These are phyloP conservation scores for Ustulina deusta DNA, from an alignment of 2,329 filamentous ascomycete genomes.

Conservation along the genomic window DNA sequence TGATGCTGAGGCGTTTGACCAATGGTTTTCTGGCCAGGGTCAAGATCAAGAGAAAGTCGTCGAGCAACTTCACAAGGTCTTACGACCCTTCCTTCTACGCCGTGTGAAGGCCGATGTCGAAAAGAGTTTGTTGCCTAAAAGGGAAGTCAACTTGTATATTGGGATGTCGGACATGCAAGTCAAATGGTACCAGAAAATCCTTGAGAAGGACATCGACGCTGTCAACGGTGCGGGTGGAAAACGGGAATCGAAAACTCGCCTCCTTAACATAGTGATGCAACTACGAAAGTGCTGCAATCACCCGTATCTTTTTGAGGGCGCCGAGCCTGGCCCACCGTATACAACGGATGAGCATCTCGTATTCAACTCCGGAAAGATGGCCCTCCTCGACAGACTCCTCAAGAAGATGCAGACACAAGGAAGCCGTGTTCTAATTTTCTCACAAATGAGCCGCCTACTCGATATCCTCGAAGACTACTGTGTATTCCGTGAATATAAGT, in stretches of 20 bases:
- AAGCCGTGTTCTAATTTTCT: constrained; percentile 98
- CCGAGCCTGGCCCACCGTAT: constrained; percentile 95
- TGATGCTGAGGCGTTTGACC: constrained; percentile 94
- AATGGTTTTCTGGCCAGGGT: constrained; percentile 95
- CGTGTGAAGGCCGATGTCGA: constrained; percentile 98
- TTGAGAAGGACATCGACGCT: constrained; percentile 98
- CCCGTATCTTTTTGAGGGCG: constrained; percentile 96
- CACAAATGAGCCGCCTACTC: constrained; percentile 96
- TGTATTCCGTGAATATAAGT: constrained; percentile 93
- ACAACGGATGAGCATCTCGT: constrained; percentile 97
- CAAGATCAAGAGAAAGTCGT: constrained; percentile 95
- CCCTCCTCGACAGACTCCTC: constrained; percentile 92
- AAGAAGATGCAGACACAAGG: constrained; percentile 85
- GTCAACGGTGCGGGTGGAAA: constrained; percentile 97
- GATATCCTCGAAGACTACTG: constrained; percentile 99
- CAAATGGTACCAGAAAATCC: constrained; percentile 98
- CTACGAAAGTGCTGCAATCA: constrained; percentile 99
- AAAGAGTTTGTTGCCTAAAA: constrained; percentile 96
- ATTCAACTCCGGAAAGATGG: constrained; percentile 96
- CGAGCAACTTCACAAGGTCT: constrained; percentile 91
- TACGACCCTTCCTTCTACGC: constrained; percentile 92
- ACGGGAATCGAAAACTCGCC: constrained; percentile 94
- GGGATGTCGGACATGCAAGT: constrained; percentile 99
- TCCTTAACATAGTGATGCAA: constrained; percentile 99
- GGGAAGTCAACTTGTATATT: constrained; percentile 96